Conservation (phyloP, 75 land plant species). For the Cupressus sempervirens region DNA sequence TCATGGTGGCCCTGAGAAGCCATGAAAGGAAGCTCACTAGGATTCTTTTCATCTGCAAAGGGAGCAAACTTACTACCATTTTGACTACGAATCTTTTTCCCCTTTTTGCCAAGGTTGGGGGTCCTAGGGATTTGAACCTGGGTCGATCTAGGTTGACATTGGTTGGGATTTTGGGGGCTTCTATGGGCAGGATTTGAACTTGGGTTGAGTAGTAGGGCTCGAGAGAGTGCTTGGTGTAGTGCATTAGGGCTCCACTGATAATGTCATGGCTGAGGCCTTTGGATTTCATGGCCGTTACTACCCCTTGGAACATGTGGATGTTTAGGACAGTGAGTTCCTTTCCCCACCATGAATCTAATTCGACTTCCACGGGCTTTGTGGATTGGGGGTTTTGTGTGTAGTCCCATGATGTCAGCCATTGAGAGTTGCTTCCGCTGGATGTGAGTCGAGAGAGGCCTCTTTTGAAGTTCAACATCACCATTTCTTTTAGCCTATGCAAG, state of each 20-base stretch:
- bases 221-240: too few species aligned
- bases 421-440: conserved; percentile 18
- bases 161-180: background rate
- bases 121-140: background rate
- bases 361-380: conserved; percentile 10
- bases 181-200: background rate
- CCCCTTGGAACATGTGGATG: too few species aligned
- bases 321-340: too few species aligned
- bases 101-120: conserved; percentile 45
- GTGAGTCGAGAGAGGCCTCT: conserved; percentile 54
- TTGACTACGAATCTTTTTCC: conserved; percentile 69
- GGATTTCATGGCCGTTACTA: too few species aligned
- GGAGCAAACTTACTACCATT: conserved; percentile 66
- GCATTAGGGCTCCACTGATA: too few species aligned
- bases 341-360: too few species aligned
- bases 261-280: too few species aligned
- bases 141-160: background rate
- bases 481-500: too few species aligned
- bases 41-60: conserved; percentile 55
- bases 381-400: too few species aligned
- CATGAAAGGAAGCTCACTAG: conserved; percentile 79
- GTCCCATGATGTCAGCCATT: background rate
- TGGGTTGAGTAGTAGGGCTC: conserved; percentile 3
- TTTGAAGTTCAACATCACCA: too few species aligned
- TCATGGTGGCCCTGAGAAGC: conserved; percentile 72